Percentiles rank a stretch among this genome's conserved stretches.
Conservation (phyloP, 2,329 filamentous ascomycete species). For the Colletotrichum tabaci region DNA sequence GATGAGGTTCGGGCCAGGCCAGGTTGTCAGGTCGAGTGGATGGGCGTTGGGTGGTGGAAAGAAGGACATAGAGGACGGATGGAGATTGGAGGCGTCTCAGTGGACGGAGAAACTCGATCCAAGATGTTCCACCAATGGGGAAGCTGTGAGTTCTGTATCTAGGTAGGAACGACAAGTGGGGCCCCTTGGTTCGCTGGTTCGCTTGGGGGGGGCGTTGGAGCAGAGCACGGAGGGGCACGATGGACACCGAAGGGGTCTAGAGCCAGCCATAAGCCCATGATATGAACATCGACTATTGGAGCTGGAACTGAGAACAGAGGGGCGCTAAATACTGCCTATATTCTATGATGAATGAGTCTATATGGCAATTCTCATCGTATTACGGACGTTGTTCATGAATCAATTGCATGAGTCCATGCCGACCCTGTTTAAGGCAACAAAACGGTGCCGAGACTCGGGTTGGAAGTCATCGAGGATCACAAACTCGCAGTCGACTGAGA, state of each 20-base stretch:
- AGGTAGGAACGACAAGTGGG: conserved; percentile 23
- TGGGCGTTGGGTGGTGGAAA: neutral
- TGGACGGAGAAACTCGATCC: conserved; percentile 35
- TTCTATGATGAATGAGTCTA: neutral
- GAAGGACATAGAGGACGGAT: conserved; percentile 14
- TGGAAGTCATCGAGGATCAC: neutral
- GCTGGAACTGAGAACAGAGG: neutral
- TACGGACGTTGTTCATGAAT: neutral
- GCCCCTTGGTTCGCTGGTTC: neutral
- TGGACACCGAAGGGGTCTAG: neutral
- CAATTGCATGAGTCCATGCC: neutral
- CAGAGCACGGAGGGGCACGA: conserved; percentile 23
- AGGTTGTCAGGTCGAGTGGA: neutral
- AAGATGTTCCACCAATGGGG: conserved; percentile 37
- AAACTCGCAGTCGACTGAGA: conserved; percentile 5
- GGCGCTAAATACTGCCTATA: neutral
- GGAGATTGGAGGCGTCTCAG: conserved; percentile 19
- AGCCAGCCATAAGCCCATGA: neutral
- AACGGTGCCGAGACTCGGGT: neutral
- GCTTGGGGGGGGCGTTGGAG: conserved; percentile 12
- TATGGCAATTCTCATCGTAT: neutral
- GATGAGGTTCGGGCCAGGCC: conserved; percentile 3
- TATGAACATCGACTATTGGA: neutral
- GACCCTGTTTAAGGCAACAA: neutral
- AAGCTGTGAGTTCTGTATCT: neutral